Evolutionary conservation across 2,329 filamentous ascomycete genomes (phyloP).

Genomic region (Bipolaris gigantea): DNA sequence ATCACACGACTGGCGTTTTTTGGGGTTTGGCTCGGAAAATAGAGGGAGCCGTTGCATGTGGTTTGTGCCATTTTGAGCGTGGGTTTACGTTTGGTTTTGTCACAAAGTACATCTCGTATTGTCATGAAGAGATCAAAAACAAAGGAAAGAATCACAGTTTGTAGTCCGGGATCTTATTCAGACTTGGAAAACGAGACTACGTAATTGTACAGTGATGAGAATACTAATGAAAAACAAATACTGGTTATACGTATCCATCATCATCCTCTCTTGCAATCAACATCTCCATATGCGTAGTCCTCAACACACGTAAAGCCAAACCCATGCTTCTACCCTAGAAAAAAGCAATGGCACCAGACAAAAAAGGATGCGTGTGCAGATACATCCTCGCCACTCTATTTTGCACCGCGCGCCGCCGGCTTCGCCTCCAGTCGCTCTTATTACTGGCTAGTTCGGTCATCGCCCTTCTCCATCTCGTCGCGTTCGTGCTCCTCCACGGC

Average conservation of each 20-base stretch:
- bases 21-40: background rate
- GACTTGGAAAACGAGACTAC: background rate
- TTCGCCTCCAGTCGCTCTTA: too few species aligned
- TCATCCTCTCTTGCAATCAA: background rate
- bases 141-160: background rate
- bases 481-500: too few species aligned
- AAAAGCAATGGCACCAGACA: conserved; percentile 19
- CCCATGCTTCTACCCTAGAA: conserved; percentile 22
- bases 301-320: conserved; percentile 12
- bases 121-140: background rate
- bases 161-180: background rate
- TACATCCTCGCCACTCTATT: conserved; percentile 16
- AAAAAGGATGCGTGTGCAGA: conserved; percentile 22
- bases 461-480: too few species aligned
- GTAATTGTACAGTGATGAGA: background rate
- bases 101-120: background rate
- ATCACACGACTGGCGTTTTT: background rate
- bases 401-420: background rate
- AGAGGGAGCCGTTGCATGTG: background rate
- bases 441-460: too few species aligned
- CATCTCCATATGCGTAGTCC: conserved; percentile 3
- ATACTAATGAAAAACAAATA: too few species aligned
- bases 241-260: too few species aligned
- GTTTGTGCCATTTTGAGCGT: background rate
- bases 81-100: background rate